Base-by-base conservation (phyloP, 305 asterid genomes). In the Fraxinus albicans region DNA sequence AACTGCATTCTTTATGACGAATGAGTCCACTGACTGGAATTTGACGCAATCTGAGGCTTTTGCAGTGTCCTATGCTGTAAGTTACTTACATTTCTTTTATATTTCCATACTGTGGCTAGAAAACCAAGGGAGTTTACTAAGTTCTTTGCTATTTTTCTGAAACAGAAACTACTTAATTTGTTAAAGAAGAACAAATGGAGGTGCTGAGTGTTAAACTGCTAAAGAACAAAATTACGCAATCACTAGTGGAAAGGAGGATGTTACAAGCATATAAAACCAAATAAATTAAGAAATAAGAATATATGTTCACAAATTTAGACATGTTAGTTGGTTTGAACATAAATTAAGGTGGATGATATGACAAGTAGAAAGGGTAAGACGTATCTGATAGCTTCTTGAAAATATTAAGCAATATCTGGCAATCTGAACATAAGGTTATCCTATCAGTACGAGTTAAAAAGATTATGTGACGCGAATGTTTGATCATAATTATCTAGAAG, bases 31-130 rank as follows among this genome's bases (percentile, higher is more conserved):
- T 6, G 92, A 94, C 82, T 95, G 98, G 98, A 82, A 79, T 84
- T 91, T 96, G 83, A 91, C 96, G 6, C 89, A 36, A 73, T 89
- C 98, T 15, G 98, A 95, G 91, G 84, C 86, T 88, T 81, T 91
- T 8, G 97, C 99, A 65, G 99, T 96, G 23, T 88, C 79, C 82
- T 96, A 96, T 86, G 97, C 98, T 85, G 99, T 96, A 92, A 95
- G 98, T 84, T 69, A 69, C 77, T 47, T 80, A 82, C 38, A 40
- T 2, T 40, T n/a, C 55, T 69, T 36, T 38, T 72, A 2, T n/a
- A 53, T 10, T 6, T 40, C 19, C 42, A 8, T 58, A 6, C 40
- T 67, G 58, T 9, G 74, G 25, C 33, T n/a, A 47, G 78, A 69
- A 83, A 73, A 40, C 70, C 33, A 23, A 10, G 1, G 29, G 72